Conservation (phyloP, 2,329 filamentous ascomycete genomes). For the Dichotomopilus funicola region DNA sequence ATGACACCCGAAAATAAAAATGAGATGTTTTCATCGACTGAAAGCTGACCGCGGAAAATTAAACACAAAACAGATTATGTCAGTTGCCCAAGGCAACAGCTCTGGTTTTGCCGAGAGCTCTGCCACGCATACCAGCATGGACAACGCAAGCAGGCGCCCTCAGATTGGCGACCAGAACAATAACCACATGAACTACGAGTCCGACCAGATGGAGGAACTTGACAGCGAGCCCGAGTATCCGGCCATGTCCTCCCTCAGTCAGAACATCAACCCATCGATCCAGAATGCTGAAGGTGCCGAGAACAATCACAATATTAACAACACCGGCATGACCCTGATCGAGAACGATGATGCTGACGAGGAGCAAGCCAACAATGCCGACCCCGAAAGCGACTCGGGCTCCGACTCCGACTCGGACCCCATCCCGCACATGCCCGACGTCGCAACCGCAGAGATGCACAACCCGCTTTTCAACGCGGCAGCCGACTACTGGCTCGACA, state of each 20-base stretch:
- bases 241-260: no score
- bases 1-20: background rate
- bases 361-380: background rate
- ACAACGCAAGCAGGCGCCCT: background rate
- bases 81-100: no score
- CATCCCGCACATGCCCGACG: background rate
- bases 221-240: background rate
- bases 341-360: background rate
- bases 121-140: background rate
- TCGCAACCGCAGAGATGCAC: background rate
- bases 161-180: background rate
- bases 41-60: no score
- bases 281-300: background rate
- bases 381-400: background rate
- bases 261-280: no score
- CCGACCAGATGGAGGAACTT: background rate
- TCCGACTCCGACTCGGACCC: background rate
- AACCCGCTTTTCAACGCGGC: background rate
- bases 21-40: no score
- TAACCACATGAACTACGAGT: background rate
- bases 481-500: background rate
- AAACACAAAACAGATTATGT: no score
- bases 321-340: background rate
- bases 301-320: background rate
- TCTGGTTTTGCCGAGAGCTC: no score